phyloP scores from a whole-genome alignment of 2,329 filamentous ascomycete genomes.

The Ampelomyces quisqualis region DNA sequence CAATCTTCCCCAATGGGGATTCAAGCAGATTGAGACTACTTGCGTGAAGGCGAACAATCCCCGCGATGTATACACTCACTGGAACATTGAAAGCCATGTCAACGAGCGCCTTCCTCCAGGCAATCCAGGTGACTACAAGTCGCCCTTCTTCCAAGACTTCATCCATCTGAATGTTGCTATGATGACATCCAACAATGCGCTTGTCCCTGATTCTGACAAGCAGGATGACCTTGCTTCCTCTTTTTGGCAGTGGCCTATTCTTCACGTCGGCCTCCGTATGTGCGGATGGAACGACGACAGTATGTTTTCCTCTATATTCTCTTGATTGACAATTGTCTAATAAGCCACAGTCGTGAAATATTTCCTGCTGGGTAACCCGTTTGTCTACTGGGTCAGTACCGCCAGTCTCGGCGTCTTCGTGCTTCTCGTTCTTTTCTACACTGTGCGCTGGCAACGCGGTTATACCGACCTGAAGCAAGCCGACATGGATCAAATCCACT shows the following conservation, averaged over 20 bases:
- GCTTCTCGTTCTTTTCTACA: slow-evolving; percentile 76
- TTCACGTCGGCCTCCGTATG: slow-evolving; percentile 95
- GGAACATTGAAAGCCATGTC: slow-evolving; percentile 94
- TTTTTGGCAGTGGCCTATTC: slow-evolving; percentile 98
- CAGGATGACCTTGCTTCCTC: slow-evolving; percentile 95
- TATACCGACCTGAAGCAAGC: slow-evolving; percentile 75
- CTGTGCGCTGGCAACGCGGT: slow-evolving; percentile 93
- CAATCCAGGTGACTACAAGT: slow-evolving; percentile 90
- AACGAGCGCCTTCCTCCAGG: slow-evolving; percentile 90
- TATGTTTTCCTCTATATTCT: slow-evolving; percentile 22
- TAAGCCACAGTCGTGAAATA: slow-evolving; percentile 72
- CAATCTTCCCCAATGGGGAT: slow-evolving; percentile 98
- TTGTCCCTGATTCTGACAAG: slow-evolving; percentile 97
- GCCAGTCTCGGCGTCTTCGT: slow-evolving; percentile 72
- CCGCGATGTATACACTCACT: slow-evolving; percentile 92
- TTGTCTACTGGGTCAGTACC: slow-evolving; percentile 94
- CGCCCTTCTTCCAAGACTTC: slow-evolving; percentile 96
- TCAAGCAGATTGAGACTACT: slow-evolving; percentile 98
- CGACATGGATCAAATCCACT: slow-evolving; percentile 94
- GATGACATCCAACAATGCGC: slow-evolving; percentile 99
- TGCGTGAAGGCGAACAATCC: slow-evolving; percentile 93
- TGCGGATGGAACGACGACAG: slow-evolving; percentile 93
- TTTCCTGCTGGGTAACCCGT: slow-evolving; percentile 94
- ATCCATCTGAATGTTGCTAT: slow-evolving; percentile 98
- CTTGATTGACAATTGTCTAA: slow-evolving; percentile 13